Base-by-base conservation (phyloP, 352 stramenopile genomes). In the Phytophthora agathidicida region DNA sequence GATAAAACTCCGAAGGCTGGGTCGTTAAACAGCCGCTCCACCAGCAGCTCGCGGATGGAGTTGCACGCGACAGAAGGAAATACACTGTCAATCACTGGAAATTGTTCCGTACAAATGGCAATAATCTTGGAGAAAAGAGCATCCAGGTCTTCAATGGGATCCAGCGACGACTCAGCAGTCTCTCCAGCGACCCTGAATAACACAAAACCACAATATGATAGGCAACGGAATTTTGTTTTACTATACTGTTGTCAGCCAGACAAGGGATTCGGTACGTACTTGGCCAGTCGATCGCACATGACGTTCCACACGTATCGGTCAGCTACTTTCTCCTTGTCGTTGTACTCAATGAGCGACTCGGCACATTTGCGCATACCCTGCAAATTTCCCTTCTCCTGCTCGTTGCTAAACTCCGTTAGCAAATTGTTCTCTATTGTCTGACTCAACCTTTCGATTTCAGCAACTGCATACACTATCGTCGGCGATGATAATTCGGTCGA, bases 231-330 rank as follows among this genome's bases (percentile, higher is more conserved):
- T 8, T 32, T 10, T 32, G 27, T 32, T n/a, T 26, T 33, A 23
- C 11, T 39, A 7, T 39, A 2, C 33, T 23, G 7, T 11, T 26
- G 19, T 5, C 10, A 33, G 33, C 23, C 6, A 54, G 2, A 30
- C 5, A 13, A 11, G 37, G 3, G 36, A 23, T 24, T 13, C 2
- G 1, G 7, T 1, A 68, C 62, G 31, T 57, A 78, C 68, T 80
- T 88, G 6, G 77, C 74, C 8, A 94, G 62, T 8, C 61, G 67
- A 24, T 91, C 79, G 36, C 89, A 89, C 60, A 93, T 86, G 32
- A 94, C 76, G 46, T 94, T 94, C 85, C 85, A 94, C 24, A 94
- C 83, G 37, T 86, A 94, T 36, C 83, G 80, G 52, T 94, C 85
- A 1, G 79, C 77, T 3, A 93, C 80, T 48, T 91, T 93, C 24